Evolutionary conservation across 2,329 filamentous ascomycete genomes (phyloP).

Genomic region (Didymella arachidicola): DNA sequence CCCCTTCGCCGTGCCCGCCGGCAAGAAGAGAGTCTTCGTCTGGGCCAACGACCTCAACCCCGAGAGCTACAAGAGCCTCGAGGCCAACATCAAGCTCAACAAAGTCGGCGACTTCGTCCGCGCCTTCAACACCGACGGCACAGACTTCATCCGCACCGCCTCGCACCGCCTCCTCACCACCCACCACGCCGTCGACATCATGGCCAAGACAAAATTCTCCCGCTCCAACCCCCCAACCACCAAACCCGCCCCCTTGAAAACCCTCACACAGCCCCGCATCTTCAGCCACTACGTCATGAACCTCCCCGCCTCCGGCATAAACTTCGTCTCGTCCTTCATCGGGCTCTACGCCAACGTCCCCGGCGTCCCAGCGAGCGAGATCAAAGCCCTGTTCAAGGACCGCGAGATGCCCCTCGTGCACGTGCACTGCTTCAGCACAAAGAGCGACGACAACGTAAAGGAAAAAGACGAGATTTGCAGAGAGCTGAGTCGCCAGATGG

Average conservation of each 20-base stretch:
- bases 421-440: slow-evolving; percentile 91
- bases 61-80: slow-evolving; percentile 78
- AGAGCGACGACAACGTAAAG: slow-evolving; percentile 76
- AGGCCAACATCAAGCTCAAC: slow-evolving; percentile 75
- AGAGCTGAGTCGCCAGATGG: slow-evolving; percentile 69
- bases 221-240: slow-evolving; percentile 31
- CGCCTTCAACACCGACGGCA: slow-evolving; percentile 82
- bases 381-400: slow-evolving; percentile 50
- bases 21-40: slow-evolving; percentile 88
- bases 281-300: slow-evolving; percentile 99
- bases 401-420: slow-evolving; percentile 81
- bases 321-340: slow-evolving; percentile 79
- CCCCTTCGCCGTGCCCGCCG: slow-evolving; percentile 91
- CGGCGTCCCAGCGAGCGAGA: slow-evolving; percentile 30
- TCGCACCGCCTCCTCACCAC: slow-evolving; percentile 64
- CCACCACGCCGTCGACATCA: slow-evolving; percentile 60
- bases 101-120: slow-evolving; percentile 78
- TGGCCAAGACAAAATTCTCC: slow-evolving; percentile 45
- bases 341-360: slow-evolving; percentile 76
- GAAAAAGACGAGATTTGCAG: slow-evolving; percentile 67
- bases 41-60: slow-evolving; percentile 98
- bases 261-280: slow-evolving; percentile 67
- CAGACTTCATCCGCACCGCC: slow-evolving; percentile 77
- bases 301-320: slow-evolving; percentile 85
- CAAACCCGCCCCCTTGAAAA: slow-evolving; percentile 47